A percentile compares a stretch with the other conserved stretches of the same genome.
These are phyloP conservation scores for Protomyces pachydermus DNA, from an alignment of 1,139 yeast species.

Conservation along the genomic window DNA sequence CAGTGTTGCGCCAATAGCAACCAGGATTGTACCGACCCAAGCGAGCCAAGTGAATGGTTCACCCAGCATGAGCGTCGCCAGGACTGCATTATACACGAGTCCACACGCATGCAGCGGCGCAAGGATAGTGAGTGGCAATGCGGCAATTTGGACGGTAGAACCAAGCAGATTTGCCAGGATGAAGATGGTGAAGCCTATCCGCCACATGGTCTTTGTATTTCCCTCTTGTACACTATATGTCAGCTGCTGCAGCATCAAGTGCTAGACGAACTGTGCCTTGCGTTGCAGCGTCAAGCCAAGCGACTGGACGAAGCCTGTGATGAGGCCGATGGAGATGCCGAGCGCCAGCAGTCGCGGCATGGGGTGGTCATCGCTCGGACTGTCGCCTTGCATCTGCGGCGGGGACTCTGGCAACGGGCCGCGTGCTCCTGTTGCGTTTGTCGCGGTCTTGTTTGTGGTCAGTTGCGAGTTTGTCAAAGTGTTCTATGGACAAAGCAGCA, in stretches of 20 bases:
- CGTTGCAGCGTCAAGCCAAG: conserved; percentile 79
- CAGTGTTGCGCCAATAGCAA: conserved; percentile 69
- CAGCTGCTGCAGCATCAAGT: conserved; percentile 37
- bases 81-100: conserved; percentile 73
- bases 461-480: too few species aligned
- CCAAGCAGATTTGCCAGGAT: conserved; percentile 73
- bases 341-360: conserved; percentile 23
- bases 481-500: too few species aligned
- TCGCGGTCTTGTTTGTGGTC: too few species aligned
- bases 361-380: conserved; percentile 9
- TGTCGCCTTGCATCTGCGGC: neutral
- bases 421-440: too few species aligned
- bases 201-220: conserved; percentile 51
- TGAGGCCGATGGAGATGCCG: conserved; percentile 51
- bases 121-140: conserved; percentile 71
- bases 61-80: conserved; percentile 62
- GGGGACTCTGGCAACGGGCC: too few species aligned
- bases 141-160: conserved; percentile 74
- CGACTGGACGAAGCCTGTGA: conserved; percentile 73
- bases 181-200: conserved; percentile 65
- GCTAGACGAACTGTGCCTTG: conserved; percentile 55
- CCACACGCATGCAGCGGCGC: conserved; percentile 87
- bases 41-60: conserved; percentile 52
- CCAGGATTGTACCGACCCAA: conserved; percentile 56
- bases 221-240: conserved; percentile 23